phyloP scores from a whole-genome alignment of 2,329 filamentous ascomycete genomes.

The Neofusicoccum sp. region DNA sequence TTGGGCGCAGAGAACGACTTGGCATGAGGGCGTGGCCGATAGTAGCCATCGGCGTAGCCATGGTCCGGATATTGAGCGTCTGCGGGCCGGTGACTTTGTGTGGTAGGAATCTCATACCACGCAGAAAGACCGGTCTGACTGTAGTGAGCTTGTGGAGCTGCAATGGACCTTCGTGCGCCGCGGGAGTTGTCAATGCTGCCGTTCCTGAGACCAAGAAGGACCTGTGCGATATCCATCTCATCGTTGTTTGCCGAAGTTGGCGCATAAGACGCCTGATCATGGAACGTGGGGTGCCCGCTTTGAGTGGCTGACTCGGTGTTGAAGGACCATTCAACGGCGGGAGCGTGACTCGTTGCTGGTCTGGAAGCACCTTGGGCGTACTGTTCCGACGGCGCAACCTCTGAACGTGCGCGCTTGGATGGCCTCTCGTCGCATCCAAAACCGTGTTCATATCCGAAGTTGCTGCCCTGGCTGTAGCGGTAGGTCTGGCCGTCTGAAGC shows the following conservation, averaged over 20 bases:
- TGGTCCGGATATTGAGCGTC: neutral
- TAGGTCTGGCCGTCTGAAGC: constrained; percentile 17
- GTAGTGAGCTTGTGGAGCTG: constrained; percentile 5
- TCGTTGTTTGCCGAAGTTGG: neutral
- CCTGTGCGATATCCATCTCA: constrained; percentile 13
- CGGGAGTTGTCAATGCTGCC: constrained; percentile 7
- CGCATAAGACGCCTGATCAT: neutral
- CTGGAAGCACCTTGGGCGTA: constrained; percentile 37
- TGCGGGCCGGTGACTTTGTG: neutral
- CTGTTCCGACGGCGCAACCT: constrained; percentile 49
- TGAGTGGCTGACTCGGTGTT: neutral
- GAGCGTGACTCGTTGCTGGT: constrained; percentile 47
- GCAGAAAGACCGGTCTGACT: neutral
- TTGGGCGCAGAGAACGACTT: constrained; percentile 1
- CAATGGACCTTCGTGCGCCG: constrained; percentile 11
- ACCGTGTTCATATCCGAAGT: constrained; percentile 6
- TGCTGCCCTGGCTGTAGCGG: constrained; percentile 2
- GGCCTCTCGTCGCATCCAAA: constrained; percentile 47
- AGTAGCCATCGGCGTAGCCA: neutral
- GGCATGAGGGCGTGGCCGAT: neutral
- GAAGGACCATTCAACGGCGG: constrained; percentile 28
- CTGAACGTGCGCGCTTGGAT: constrained; percentile 60
- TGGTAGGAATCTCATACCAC: neutral
- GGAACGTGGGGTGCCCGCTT: neutral
- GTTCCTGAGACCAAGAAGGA: constrained; percentile 11